phyloP scores from a whole-genome alignment of 208 protist genomes.

The Wallacemonas sp. region DNA sequence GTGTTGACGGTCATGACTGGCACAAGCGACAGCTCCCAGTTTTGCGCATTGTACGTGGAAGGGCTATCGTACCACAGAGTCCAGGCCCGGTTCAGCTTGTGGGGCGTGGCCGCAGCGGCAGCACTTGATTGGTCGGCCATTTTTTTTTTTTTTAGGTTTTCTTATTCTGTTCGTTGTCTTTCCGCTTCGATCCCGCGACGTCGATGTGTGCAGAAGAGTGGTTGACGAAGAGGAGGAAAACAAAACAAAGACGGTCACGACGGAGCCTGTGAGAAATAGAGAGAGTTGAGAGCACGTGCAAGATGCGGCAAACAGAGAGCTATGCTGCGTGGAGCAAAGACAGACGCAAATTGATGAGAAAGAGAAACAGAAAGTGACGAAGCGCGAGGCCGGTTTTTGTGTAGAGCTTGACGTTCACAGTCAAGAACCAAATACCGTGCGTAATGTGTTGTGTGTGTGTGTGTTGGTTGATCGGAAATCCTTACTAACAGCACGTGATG shows the following conservation, averaged over 20 bases:
- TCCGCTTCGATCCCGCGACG: neutral
- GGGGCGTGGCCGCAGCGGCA: slow-evolving; percentile 22
- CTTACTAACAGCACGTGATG: no score
- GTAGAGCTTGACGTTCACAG: neutral
- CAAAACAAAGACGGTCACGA: no score
- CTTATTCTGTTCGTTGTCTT: slow-evolving; percentile 8
- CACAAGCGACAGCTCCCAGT: slow-evolving; percentile 80
- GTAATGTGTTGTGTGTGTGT: no score
- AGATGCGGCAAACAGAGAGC: no score
- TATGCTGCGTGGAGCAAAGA: neutral
- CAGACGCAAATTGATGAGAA: neutral
- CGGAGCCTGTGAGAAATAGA: no score
- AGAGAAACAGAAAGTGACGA: slow-evolving; percentile 11
- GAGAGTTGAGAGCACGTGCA: no score
- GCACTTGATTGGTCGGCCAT: slow-evolving; percentile 17
- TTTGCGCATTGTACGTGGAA: slow-evolving; percentile 74
- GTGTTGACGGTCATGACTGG: slow-evolving; percentile 78
- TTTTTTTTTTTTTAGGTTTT: neutral
- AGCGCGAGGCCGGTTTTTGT: neutral
- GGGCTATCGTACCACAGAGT: slow-evolving; percentile 87
- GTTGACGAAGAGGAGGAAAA: neutral
- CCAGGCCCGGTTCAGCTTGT: slow-evolving; percentile 70
- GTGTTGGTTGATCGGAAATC: no score
- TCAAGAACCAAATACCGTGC: neutral
- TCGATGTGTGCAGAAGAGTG: neutral